Base-by-base conservation (phyloP, 2,329 filamentous ascomycete genomes). In the Claviceps africana region DNA sequence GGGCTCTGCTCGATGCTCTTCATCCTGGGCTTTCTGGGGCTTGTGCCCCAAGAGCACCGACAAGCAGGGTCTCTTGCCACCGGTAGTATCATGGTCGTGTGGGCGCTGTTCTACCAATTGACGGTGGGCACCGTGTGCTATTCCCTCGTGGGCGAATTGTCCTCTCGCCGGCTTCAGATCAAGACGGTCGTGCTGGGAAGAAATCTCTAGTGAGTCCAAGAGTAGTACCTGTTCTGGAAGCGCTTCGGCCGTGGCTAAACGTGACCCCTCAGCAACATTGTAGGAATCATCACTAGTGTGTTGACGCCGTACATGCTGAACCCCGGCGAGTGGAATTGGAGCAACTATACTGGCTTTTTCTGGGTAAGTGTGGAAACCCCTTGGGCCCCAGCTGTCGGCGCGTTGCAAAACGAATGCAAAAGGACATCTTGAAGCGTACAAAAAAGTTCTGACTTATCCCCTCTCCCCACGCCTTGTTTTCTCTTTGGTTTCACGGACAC, bases 251-350 rank as follows among this genome's bases (percentile, higher is more conserved):
- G 17, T 33, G 6, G 31, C 50, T 54, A 53, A 49, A 11, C 11
- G 7, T 17, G 45, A n/a, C 4, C 7, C 19, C 35, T 28, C 48
- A 80, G 78, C 73, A 90, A 93, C 61, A 72, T 95, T 49, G 85
- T 90, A 44, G 84, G 79, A 56, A 95, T 96, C 58, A 70, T 95
- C 60, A 87, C 82, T 63, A 83, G 81, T 49, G 84, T 95, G 4
- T 68, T 95, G 42, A 94, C 88, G 0, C 89, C 89, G 0, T 95
- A 94, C 69, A 95, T 95, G 89, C 76, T 95, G 43, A 95, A 95
- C 69, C 88, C 89, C 0, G 76, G 74, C 1, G 85, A 81, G 0
- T 95, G 90, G 89, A 73, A 94, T 67, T 95, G 88, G 89, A 76
- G 80, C 55, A 93, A 93, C 69, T 93, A 79, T 60, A 79, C 88